Evolutionary conservation across 2,329 filamentous ascomycete genomes (phyloP).

Genomic region (Verticillium isaacii): DNA sequence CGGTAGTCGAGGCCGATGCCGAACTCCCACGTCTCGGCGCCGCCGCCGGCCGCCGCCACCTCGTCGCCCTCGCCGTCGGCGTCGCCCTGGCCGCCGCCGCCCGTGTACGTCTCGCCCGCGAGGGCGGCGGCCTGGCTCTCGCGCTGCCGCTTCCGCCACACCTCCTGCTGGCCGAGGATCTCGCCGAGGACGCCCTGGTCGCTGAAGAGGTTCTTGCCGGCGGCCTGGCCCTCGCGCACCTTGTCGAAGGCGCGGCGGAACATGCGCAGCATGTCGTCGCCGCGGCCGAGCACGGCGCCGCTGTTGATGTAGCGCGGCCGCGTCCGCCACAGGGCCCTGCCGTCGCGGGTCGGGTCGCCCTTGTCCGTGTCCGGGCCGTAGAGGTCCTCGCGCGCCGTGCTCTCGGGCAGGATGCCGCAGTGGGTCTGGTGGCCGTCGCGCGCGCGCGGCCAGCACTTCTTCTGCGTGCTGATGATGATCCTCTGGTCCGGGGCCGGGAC

Average conservation of each 20-base stretch:
- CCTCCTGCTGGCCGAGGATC: conserved; percentile 22
- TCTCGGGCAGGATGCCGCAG: conserved; percentile 18
- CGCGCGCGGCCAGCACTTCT: conserved; percentile 16
- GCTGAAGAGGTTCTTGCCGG: conserved; percentile 15
- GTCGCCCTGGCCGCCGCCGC: not conserved
- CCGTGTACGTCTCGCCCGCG: not conserved
- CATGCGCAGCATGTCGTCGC: conserved; percentile 19
- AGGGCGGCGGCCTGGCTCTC: not conserved
- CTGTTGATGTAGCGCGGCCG: conserved; percentile 26
- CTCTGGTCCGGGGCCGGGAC: conserved; percentile 18
- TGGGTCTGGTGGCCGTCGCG: conserved; percentile 14
- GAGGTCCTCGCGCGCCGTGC: conserved; percentile 14
- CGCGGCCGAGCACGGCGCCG: conserved; percentile 23
- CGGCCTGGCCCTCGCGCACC: conserved; percentile 15
- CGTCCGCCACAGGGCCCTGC: conserved; percentile 7
- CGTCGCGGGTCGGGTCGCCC: not conserved
- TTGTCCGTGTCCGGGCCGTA: conserved; percentile 18
- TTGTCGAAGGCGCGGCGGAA: conserved; percentile 15
- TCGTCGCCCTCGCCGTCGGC: not conserved
- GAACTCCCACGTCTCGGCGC: conserved; percentile 15
- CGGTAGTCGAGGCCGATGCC: conserved; percentile 21
- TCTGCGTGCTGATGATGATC: conserved; percentile 17
- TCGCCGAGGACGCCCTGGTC: conserved; percentile 27
- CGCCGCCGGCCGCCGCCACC: not conserved
- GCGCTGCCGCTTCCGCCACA: conserved; percentile 8